Percentiles rank a stretch among this genome's conserved stretches.
Evolutionary conservation across 176 grass and related monocot genomes (phyloP).

Genomic region (Phragmites australis): DNA sequence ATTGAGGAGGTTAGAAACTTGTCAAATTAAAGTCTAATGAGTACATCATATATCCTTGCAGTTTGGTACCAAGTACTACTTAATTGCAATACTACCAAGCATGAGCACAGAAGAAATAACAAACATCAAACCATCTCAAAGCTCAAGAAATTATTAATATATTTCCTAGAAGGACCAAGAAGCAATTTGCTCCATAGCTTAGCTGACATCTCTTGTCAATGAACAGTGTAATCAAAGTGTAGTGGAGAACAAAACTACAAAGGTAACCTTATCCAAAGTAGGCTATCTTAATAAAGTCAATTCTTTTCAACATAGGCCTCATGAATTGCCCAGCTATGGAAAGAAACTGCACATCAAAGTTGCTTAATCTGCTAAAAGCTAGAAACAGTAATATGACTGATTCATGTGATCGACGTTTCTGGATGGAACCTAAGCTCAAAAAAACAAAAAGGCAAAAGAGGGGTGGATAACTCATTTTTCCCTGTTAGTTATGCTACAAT

Average conservation of each 20-base stretch:
- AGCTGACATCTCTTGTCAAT: not conserved
- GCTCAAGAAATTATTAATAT: not conserved
- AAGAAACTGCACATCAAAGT: constrained; percentile 7
- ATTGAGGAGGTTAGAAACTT: constrained; percentile 18
- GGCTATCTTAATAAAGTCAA: constrained; percentile 15
- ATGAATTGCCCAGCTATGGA: not conserved
- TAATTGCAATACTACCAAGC: not conserved
- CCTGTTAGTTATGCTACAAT: not conserved
- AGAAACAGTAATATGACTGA: not conserved
- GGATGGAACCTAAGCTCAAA: constrained; percentile 7
- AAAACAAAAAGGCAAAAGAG: not conserved
- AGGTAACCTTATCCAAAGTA: constrained; percentile 41
- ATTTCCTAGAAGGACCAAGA: constrained; percentile 29
- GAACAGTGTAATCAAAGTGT: constrained; percentile 6
- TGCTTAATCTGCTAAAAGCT: constrained; percentile 28
- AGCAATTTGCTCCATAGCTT: not conserved
- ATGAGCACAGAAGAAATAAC: not conserved
- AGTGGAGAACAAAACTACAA: constrained; percentile 47
- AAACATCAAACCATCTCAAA: not conserved
- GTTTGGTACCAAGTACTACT: not conserved
- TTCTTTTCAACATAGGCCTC: constrained; percentile 11
- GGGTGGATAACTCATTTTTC: not conserved
- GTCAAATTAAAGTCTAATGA: not conserved
- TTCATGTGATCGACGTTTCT: not conserved
- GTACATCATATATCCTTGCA: not conserved